Conservation (phyloP, 164 flowering plant genomes). For the Cinnamomum micranthum region DNA sequence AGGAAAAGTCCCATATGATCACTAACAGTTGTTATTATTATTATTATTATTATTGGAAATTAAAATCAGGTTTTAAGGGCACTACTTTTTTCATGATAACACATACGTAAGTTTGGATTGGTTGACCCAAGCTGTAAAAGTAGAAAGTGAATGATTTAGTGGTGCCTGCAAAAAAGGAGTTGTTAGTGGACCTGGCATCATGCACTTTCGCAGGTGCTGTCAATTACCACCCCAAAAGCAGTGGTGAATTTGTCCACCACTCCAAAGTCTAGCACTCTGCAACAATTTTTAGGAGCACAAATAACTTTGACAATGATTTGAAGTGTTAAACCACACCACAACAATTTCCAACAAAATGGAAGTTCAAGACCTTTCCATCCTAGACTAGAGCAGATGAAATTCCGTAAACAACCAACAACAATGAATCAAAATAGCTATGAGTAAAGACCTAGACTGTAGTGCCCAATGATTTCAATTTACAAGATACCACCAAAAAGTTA, state of each 20-base stretch:
- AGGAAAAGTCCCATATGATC: background rate
- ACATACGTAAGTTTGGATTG: background rate
- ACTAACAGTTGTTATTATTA: background rate
- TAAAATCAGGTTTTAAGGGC: background rate
- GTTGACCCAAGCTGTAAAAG: slow-evolving; percentile 1
- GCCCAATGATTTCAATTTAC: background rate
- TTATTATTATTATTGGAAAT: too few relatives aligned
- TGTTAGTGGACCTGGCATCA: background rate
- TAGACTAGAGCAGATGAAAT: background rate
- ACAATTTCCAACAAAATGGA: slow-evolving; percentile 1
- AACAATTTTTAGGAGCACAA: background rate
- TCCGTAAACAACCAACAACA: background rate
- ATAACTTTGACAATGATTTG: background rate
- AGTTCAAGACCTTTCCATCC: background rate
- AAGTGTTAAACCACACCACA: background rate
- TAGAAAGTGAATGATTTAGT: background rate
- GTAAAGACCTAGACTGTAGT: background rate
- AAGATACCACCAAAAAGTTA: background rate
- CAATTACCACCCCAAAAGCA: background rate
- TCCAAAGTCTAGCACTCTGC: background rate
- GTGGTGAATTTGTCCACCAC: slow-evolving; percentile 1
- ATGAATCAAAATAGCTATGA: background rate
- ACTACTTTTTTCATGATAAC: background rate
- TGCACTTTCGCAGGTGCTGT: background rate
- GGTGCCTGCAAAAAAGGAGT: background rate